Evolutionary conservation across 768 basidiomycete species (phyloP).

Genomic region (Hygrophorus russula): DNA sequence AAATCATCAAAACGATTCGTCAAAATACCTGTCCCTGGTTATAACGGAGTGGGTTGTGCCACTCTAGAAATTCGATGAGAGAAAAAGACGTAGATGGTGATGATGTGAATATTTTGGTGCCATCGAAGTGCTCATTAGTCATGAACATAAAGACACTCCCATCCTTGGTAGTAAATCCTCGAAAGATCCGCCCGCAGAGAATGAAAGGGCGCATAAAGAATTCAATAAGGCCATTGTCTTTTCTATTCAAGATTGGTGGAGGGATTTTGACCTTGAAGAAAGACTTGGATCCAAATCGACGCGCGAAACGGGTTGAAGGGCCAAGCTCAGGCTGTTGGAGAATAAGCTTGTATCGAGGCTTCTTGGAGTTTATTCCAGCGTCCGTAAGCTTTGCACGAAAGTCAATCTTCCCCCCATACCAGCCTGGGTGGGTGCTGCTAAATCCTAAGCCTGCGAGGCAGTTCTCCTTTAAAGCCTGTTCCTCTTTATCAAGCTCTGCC

Average conservation of each 20-base stretch:
- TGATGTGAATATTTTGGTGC: not conserved
- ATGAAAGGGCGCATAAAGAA: slow-evolving; percentile 42
- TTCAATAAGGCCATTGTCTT: slow-evolving; percentile 19
- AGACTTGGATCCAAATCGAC: slow-evolving; percentile 53
- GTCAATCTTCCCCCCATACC: slow-evolving; percentile 54
- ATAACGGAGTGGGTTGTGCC: slow-evolving; percentile 29
- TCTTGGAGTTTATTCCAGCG: slow-evolving; percentile 2
- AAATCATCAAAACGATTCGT: not conserved
- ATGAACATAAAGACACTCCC: slow-evolving; percentile 40
- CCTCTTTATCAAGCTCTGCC: slow-evolving; percentile 50
- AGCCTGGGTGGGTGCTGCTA: slow-evolving; percentile 23
- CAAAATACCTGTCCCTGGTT: slow-evolving; percentile 30
- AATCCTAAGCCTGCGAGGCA: slow-evolving; percentile 31
- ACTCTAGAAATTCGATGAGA: slow-evolving; percentile 29
- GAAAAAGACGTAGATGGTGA: slow-evolving; percentile 10
- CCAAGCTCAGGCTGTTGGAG: slow-evolving; percentile 41
- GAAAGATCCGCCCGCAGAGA: slow-evolving; percentile 41
- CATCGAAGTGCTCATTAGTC: slow-evolving; percentile 34
- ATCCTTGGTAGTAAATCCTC: slow-evolving; percentile 54
- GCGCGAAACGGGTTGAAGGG: slow-evolving; percentile 43
- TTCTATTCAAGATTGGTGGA: slow-evolving; percentile 17
- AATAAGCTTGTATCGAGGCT: slow-evolving; percentile 21
- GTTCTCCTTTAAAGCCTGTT: slow-evolving; percentile 22
- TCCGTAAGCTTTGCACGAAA: slow-evolving; percentile 32
- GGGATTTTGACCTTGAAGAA: slow-evolving; percentile 42